Base-by-base conservation (phyloP, 345 rosid genomes). In the Jatropha curcas region DNA sequence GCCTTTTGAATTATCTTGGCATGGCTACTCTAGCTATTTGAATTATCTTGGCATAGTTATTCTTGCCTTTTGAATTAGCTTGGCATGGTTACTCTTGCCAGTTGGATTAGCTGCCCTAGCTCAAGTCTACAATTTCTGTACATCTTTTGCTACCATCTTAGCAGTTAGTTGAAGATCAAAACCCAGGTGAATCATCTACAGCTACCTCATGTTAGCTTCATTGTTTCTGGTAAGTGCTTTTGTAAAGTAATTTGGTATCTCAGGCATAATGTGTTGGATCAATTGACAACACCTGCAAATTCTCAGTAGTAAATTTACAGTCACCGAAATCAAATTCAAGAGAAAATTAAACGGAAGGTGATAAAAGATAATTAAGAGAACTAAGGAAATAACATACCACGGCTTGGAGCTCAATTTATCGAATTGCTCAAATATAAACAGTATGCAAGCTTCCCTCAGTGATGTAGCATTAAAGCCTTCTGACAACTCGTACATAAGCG, bases 401-500 rank as follows among this genome's bases (percentile, higher is more conserved):
- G 84, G 84, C 61, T 84, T 83, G 77, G 80, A 41, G 67, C 89
- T 85, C 67, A 94, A 71, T 77, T 77, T 74, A 68, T 83, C 84
- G 69, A 81, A 88, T 52, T 83, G 85, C 73, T 84, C 86, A 37
- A 89, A 76, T 56, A 87, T 81, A 69, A 85, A 91, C 60, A 87
- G 82, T 8, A 86, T 86, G 85, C 97, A 88, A 0, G 96, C 84
- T 71, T 86, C 83, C 76, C 75, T 88, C 68, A 94, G 77, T 16
- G 89, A 76, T 9, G 70, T 46, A 16, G 92, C 93, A 71, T 88
- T 87, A 56, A 81, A 88, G 64, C 89, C 83, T 67, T 87, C 90
- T 12, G 96, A 86, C 65, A 88, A 76, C 71, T 91, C 94, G 7
- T 88, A 88, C 91, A 88, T 88, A 7, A 67, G 69, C 11, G 82